Conservation (phyloP, 352 stramenopile species). For the Pythium aristosporum region DNA sequence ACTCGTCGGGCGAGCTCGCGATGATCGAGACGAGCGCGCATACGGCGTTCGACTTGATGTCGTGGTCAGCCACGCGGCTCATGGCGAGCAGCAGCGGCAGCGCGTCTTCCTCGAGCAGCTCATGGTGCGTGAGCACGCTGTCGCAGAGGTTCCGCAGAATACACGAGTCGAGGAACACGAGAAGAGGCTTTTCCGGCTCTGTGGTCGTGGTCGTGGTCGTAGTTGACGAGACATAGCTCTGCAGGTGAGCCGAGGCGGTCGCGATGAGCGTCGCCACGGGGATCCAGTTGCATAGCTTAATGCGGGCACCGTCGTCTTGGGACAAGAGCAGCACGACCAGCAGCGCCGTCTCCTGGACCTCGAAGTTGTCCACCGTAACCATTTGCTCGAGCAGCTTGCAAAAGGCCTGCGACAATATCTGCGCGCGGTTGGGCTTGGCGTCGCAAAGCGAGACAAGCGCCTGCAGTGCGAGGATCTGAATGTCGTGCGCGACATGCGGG, state of each 20-base stretch:
- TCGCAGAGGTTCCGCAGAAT: conserved; percentile 73
- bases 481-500: conserved; percentile 31
- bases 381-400: conserved; percentile 53
- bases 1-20: conserved; percentile 55
- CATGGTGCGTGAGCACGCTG: conserved; percentile 70
- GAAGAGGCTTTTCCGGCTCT: not conserved
- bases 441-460: conserved; percentile 56
- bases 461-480: conserved; percentile 49
- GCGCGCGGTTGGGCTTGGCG: conserved; percentile 40
- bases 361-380: conserved; percentile 33
- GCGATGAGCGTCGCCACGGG: conserved; percentile 44
- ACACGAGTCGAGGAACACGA: conserved; percentile 64
- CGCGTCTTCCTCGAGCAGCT: conserved; percentile 54
- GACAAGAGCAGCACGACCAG: conserved; percentile 56
- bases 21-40: conserved; percentile 67
- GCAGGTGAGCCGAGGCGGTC: conserved; percentile 2
- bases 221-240: too few species aligned
- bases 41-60: conserved; percentile 67
- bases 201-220: not conserved
- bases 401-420: conserved; percentile 50
- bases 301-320: conserved; percentile 59
- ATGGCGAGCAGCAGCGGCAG: conserved; percentile 63
- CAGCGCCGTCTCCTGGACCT: conserved; percentile 57
- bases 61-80: conserved; percentile 43
- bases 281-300: conserved; percentile 73